Conservation (phyloP, 2,329 filamentous ascomycete species). For the Bipolaris sorokiniana region DNA sequence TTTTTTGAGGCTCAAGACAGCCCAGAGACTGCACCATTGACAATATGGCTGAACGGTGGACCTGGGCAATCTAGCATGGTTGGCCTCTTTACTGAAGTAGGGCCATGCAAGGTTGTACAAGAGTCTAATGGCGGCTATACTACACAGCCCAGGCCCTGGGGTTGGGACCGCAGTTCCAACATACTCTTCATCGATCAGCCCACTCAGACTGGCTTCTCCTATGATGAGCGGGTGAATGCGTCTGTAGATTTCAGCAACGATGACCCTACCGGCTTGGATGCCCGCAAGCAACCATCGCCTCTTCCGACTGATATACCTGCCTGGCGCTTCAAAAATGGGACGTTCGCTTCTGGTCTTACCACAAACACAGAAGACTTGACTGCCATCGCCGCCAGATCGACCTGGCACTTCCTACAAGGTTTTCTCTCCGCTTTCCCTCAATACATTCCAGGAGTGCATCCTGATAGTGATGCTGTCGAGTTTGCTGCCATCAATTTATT, state of each 20-base stretch:
- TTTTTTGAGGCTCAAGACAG: conserved; percentile 65
- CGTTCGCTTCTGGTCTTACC: conserved; percentile 64
- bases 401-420: conserved; percentile 70
- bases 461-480: conserved; percentile 45
- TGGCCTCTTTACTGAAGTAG: conserved; percentile 67
- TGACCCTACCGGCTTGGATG: background rate
- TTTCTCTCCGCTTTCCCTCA: conserved; percentile 66
- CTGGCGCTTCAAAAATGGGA: conserved; percentile 64
- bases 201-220: conserved; percentile 72
- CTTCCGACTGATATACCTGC: conserved; percentile 38
- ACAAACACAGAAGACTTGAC: conserved; percentile 63
- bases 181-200: conserved; percentile 68
- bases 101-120: conserved; percentile 55
- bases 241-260: conserved; percentile 28
- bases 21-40: conserved; percentile 58
- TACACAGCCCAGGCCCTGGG: conserved; percentile 66
- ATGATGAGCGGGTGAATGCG: conserved; percentile 65
- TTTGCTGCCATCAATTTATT: conserved; percentile 68
- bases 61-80: conserved; percentile 70
- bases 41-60: conserved; percentile 70
- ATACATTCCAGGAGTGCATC: conserved; percentile 58
- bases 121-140: conserved; percentile 56
- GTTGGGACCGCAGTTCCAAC: conserved; percentile 68
- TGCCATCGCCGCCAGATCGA: conserved; percentile 61
- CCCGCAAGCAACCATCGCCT: conserved; percentile 34